Evolutionary conservation across 2,329 filamentous ascomycete species (phyloP).

Genomic region (Annulohypoxylon truncatum): DNA sequence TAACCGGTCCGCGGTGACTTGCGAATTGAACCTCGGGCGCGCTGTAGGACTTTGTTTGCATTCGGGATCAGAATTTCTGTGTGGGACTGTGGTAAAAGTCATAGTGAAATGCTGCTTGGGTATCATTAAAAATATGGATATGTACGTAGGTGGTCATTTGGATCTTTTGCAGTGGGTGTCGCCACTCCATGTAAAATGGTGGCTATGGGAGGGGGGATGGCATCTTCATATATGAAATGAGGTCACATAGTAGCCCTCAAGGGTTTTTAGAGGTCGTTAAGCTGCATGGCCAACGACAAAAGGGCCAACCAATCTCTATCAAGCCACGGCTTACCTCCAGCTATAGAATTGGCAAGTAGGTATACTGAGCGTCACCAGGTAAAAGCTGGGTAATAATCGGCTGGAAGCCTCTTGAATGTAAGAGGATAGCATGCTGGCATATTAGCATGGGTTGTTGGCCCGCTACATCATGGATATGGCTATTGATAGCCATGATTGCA

Average conservation of each 20-base stretch:
- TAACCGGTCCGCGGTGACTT: slow-evolving; percentile 62
- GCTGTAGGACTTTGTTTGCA: slow-evolving; percentile 26
- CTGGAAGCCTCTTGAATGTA: slow-evolving; percentile 8
- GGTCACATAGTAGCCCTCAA: slow-evolving; percentile 43
- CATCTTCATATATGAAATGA: slow-evolving; percentile 40
- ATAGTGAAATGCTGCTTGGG: slow-evolving; percentile 34
- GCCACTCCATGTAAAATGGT: slow-evolving; percentile 28
- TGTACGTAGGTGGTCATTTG: slow-evolving; percentile 8
- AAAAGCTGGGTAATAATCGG: slow-evolving; percentile 13
- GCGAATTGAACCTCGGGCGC: slow-evolving; percentile 64
- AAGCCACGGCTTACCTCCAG: neutral
- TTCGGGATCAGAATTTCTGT: slow-evolving; percentile 36
- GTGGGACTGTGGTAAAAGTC: slow-evolving; percentile 41
- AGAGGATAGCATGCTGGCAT: slow-evolving; percentile 20
- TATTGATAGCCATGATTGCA: slow-evolving; percentile 26
- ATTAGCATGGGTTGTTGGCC: slow-evolving; percentile 3
- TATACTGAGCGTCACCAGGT: slow-evolving; percentile 13
- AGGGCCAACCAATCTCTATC: slow-evolving; percentile 19
- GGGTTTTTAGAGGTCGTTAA: slow-evolving; percentile 6
- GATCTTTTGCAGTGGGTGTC: slow-evolving; percentile 23
- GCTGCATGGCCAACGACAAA: slow-evolving; percentile 9
- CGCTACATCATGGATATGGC: slow-evolving; percentile 37
- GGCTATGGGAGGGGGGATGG: slow-evolving; percentile 28
- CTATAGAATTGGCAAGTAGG: neutral
- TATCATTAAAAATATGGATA: slow-evolving; percentile 9